Conservation (phyloP, 2,329 filamentous ascomycete genomes). For the Aspergillus spinulosporus region DNA sequence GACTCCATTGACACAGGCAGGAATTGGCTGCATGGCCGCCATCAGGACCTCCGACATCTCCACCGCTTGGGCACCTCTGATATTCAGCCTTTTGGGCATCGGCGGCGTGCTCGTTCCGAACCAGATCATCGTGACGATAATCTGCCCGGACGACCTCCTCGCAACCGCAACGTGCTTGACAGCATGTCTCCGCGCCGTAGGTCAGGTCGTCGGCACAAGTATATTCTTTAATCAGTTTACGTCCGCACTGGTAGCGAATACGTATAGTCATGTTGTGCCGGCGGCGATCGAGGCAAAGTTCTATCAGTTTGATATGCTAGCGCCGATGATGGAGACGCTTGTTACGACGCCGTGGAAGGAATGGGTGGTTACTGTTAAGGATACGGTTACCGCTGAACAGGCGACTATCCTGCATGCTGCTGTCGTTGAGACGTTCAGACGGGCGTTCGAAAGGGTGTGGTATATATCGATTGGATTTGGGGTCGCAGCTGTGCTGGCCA, state of each 20-base stretch:
- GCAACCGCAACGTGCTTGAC: conserved; percentile 9
- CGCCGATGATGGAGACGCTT: conserved; percentile 4
- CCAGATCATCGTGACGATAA: conserved; percentile 9
- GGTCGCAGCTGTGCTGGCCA: conserved; percentile 1
- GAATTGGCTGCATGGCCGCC: conserved; percentile 11
- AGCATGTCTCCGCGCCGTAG: conserved; percentile 6
- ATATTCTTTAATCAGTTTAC: conserved; percentile 11
- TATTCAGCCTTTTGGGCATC: conserved; percentile 8
- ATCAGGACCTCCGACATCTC: not conserved
- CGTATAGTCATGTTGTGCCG: conserved; percentile 2
- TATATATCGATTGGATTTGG: conserved; percentile 12
- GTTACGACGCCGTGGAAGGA: conserved; percentile 1
- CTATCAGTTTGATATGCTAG: not conserved
- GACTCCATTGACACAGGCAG: not conserved
- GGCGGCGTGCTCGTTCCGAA: conserved; percentile 10
- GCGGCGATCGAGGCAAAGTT: not conserved
- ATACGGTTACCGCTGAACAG: not conserved
- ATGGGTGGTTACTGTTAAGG: not conserved
- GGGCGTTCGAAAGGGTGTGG: conserved; percentile 6
- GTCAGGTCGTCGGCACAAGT: conserved; percentile 9
- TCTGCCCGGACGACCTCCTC: conserved; percentile 5
- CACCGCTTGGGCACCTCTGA: conserved; percentile 2
- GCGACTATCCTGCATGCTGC: not conserved
- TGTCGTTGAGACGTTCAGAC: conserved; percentile 1
- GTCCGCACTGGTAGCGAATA: not conserved